Evolutionary conservation across 169 alveolate species (phyloP), one percentile per base, ranked within the genome.

Genomic region (Plasmodium malariae): DNA sequence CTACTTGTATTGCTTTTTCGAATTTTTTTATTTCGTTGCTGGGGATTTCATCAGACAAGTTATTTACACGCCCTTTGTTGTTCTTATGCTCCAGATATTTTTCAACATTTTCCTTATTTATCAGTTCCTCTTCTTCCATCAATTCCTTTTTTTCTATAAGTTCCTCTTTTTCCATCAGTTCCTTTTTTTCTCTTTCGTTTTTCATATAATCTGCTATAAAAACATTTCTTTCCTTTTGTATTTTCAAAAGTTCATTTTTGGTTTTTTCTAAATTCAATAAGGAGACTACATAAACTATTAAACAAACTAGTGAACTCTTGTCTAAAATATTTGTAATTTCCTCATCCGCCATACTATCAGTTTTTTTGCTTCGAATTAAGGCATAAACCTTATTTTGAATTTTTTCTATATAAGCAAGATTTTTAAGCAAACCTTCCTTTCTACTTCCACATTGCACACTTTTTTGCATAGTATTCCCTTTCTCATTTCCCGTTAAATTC

Each of bases 11-110:
- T 12, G 57, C 73, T 9, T 49, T 28, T 7, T 86, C 93, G 28
- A 78, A 24, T 5, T 68, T 92, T 19, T 32, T 14, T 26, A 92
- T 78, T 72, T 85, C 80, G 2, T 88, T 72, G 67, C 74, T 49
- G 34, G 93, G 83, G 1, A 67, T 54, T 40, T 32, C 69, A 40
- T 30, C 19, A n/a, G 63, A 11, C 28, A 36, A 6, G 14, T 11
- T 45, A 11, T 45, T 45, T 0, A 48, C n/a, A 14, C 2, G 0
- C 57, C n/a, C n/a, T 48, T 7, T 2, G 19, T 48, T 48, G 2
- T 48, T 48, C 57, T 48, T 14, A n/a, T 4, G 57, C n/a, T 48
- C n/a, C 57, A 48, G 3, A 48, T 48, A 48, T 0, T 48, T 48
- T 48, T n/a, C n/a, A 45, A 3, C 21, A 45, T 45, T 45, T 45